These are phyloP conservation scores for Globisporangium nagaii DNA, from an alignment of 352 stramenopile genomes.

Conservation along the genomic window DNA sequence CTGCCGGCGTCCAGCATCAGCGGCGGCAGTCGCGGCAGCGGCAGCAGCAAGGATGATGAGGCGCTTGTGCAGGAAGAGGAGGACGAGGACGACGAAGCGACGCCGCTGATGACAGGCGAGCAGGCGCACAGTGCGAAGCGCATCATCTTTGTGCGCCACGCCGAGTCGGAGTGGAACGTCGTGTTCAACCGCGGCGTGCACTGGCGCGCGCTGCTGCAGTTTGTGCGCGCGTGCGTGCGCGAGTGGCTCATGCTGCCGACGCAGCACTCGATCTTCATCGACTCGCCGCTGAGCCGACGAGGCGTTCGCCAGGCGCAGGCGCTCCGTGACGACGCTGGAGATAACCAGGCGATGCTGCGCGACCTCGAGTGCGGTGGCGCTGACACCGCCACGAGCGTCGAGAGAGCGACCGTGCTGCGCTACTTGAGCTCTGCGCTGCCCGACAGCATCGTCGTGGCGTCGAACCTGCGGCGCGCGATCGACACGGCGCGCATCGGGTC, in stretches of 20 bases:
- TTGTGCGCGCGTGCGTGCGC: conserved; percentile 46
- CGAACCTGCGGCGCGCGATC: conserved; percentile 71
- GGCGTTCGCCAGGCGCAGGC: conserved; percentile 54
- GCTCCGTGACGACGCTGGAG: conserved; percentile 27
- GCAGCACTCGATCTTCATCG: conserved; percentile 73
- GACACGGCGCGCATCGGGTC: conserved; percentile 78
- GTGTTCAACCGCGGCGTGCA: conserved; percentile 80
- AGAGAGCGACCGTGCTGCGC: conserved; percentile 26
- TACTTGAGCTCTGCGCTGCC: conserved; percentile 45
- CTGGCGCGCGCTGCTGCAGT: conserved; percentile 28
- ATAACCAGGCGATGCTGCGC: background rate
- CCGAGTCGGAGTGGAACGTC: conserved; percentile 86
- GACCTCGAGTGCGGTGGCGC: conserved; percentile 11
- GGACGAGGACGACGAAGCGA: background rate
- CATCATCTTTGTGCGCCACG: conserved; percentile 82
- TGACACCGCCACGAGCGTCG: conserved; percentile 12
- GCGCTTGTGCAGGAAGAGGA: background rate
- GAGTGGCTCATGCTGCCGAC: conserved; percentile 72
- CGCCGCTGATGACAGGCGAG: background rate
- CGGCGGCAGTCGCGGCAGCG: too few relatives aligned
- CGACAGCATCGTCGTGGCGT: conserved; percentile 58
- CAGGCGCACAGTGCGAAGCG: conserved; percentile 28
- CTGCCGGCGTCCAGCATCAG: background rate
- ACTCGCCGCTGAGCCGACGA: conserved; percentile 70
- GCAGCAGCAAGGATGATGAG: background rate